These are phyloP conservation scores for Daldinia childiae DNA, from an alignment of 495 filamentous ascomycete species.

Conservation along the genomic window DNA sequence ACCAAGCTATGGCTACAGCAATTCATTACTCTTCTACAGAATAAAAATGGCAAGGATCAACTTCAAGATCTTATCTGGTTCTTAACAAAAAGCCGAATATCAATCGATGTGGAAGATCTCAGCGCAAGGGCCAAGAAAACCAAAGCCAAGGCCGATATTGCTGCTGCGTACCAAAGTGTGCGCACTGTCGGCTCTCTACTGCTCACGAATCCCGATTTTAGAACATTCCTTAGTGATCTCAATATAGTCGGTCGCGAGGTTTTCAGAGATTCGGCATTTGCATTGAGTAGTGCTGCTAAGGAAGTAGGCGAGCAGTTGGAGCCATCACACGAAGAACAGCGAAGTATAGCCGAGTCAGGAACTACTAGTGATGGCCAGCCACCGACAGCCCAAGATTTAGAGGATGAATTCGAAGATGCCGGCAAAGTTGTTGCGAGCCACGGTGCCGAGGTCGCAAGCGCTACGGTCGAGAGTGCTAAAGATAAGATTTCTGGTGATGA, in stretches of 20 bases:
- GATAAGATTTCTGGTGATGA: constrained; percentile 76
- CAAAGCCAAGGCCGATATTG: constrained; percentile 79
- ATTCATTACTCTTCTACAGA: constrained; percentile 77
- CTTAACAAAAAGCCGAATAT: constrained; percentile 73
- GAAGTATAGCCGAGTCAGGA: constrained; percentile 65
- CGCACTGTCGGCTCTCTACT: constrained; percentile 84
- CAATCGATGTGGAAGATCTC: constrained; percentile 73
- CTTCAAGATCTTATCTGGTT: constrained; percentile 94
- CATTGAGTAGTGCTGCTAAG: constrained; percentile 74
- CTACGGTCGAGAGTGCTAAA: constrained; percentile 70
- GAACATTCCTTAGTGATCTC: constrained; percentile 85
- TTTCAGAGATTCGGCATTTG: constrained; percentile 85
- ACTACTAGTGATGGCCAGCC: constrained; percentile 61
- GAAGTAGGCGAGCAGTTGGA: constrained; percentile 75
- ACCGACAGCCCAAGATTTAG: constrained; percentile 68
- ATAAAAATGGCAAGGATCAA: constrained; percentile 87
- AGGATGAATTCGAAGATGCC: constrained; percentile 69
- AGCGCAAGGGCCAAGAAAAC: constrained; percentile 67
- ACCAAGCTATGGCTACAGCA: constrained; percentile 74
- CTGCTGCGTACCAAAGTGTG: constrained; percentile 83
- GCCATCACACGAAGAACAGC: constrained; percentile 69
- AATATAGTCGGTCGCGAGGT: constrained; percentile 82
- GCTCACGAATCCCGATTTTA: constrained; percentile 89
- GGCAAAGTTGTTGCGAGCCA: constrained; percentile 70
- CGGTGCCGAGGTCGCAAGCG: constrained; percentile 68